Evolutionary conservation across 164 flowering plant genomes (phyloP).

Genomic region (Tinospora cordifolia): DNA sequence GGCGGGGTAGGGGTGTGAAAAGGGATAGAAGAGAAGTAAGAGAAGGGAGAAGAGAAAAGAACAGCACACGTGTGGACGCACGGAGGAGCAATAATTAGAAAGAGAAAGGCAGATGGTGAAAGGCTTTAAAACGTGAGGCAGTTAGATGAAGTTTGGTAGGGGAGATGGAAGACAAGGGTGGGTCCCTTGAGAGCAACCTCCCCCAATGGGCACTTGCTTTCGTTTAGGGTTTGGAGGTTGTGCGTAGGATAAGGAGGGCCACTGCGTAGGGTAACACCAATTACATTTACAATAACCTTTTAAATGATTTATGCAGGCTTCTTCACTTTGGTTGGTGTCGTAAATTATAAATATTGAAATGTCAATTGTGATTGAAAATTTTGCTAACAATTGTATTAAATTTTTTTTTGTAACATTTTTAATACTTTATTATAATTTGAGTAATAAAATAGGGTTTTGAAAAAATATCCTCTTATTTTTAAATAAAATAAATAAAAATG

Average conservation of each 20-base stretch:
- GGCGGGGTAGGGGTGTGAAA: background rate
- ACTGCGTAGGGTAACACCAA: conserved; percentile 11
- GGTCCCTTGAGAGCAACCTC: too few relatives aligned
- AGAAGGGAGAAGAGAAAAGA: background rate
- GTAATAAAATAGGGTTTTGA: too few relatives aligned
- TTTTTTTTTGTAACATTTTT: too few relatives aligned
- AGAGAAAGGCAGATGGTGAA: background rate
- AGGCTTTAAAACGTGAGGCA: background rate
- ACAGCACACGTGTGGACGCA: conserved; percentile 13
- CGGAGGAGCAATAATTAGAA: conserved; percentile 6
- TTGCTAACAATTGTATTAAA: too few relatives aligned
- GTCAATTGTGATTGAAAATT: too few relatives aligned
- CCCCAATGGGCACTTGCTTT: background rate
- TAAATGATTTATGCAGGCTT: too few relatives aligned
- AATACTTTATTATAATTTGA: too few relatives aligned
- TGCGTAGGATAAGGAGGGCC: background rate
- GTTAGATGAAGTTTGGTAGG: background rate
- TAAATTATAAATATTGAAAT: too few relatives aligned
- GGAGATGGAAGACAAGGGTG: background rate
- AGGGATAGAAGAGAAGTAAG: background rate
- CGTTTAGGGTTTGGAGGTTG: background rate
- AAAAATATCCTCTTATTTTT: too few relatives aligned
- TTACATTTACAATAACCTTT: too few relatives aligned
- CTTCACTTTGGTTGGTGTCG: too few relatives aligned
- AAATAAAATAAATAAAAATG: too few relatives aligned